Evolutionary conservation across 140 eudicot genomes (phyloP), one percentile per base, ranked within the genome.

Genomic region (Erigeron philadelphicus): DNA sequence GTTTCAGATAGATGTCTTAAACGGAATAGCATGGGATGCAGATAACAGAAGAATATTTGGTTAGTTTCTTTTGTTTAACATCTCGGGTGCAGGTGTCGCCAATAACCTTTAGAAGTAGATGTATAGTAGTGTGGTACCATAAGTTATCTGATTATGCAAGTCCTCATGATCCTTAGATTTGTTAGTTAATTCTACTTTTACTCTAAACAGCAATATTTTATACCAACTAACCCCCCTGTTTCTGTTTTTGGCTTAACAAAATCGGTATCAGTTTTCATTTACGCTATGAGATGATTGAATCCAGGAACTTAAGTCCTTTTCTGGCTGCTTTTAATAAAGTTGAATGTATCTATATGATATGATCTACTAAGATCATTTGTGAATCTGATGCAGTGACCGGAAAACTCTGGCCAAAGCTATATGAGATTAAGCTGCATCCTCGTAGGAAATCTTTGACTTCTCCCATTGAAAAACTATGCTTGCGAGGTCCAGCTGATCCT

Each of bases 11-110:
- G 93, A 93, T 58, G 98, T 93, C 62, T 76, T 93, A 75, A 93
- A 93, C 71, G 96, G 98, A 75, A 92, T 92, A 84, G 98, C 98
- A 16, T 92, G 98, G 98, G 98, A 92, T 59, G 72, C 40, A 42
- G 84, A 82, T 23, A 58, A 71, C 6, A 49, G 81, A 42, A 95
- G 98, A 13, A 61, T 92, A 68, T 92, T 92, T 46, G 90, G 98
- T 92, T 75, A 82, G 90, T 74, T 79, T 40, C 62, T 56, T 45
- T 11, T 12, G 0, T 7, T 11, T 45, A 45, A 45, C 49, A 7
- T 45, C 9, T 45, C 12, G 3, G 11, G 6, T 7, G 12, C 12
- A 5, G 11, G 6, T 7, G 12, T 7, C 12, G 12, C 49, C 49
- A 45, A 45, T 11, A 45, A 6, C 49, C 49, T 7, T 45, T 45